A percentile compares a stretch with the other conserved stretches of the same genome.
These are phyloP conservation scores for Teunomyces stri DNA, from an alignment of 805 yeast species.

Conservation along the genomic window DNA sequence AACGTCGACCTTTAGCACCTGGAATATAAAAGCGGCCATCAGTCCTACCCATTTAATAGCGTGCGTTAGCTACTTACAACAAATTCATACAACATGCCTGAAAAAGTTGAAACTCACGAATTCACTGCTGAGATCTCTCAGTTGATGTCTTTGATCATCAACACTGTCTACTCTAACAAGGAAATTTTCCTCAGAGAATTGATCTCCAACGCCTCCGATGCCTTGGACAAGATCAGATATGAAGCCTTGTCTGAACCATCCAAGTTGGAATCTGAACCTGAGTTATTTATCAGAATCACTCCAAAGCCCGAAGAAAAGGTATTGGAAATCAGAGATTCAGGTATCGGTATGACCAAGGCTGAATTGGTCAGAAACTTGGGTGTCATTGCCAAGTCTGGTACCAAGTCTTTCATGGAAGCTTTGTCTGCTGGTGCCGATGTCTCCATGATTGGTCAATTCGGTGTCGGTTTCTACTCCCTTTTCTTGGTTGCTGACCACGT, in stretches of 20 bases:
- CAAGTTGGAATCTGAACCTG: slow-evolving; percentile 91
- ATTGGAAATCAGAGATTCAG: slow-evolving; percentile 96
- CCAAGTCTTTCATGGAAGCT: slow-evolving; percentile 99
- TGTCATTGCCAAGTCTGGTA: slow-evolving; percentile 99
- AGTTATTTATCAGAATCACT: slow-evolving; percentile 93
- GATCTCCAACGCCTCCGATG: slow-evolving; percentile 98
- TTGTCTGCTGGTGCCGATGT: slow-evolving; percentile 99
- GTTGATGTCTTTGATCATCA: slow-evolving; percentile 99
- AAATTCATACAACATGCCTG: slow-evolving; percentile 2
- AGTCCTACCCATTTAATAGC: slow-evolving; percentile 4
- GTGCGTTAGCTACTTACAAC: slow-evolving; percentile 1
- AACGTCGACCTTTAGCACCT: slow-evolving; percentile 18
- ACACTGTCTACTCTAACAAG: slow-evolving; percentile 99
- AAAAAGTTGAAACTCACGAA: slow-evolving; percentile 77
- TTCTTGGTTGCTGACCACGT: slow-evolving; percentile 99
- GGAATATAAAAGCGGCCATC: slow-evolving; percentile 3
- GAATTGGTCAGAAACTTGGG: slow-evolving; percentile 98
- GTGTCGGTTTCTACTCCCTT: slow-evolving; percentile 99
- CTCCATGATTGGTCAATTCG: slow-evolving; percentile 99
- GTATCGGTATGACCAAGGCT: slow-evolving; percentile 99
- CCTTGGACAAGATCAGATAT: slow-evolving; percentile 96
- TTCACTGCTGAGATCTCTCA: slow-evolving; percentile 99
- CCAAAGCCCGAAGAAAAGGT: slow-evolving; percentile 94
- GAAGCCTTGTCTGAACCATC: slow-evolving; percentile 92
- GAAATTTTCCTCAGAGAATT: slow-evolving; percentile 98